A percentile compares a stretch with the other conserved stretches of the same genome.
Evolutionary conservation across 2,329 filamentous ascomycete genomes (phyloP).

Genomic region (Dryadomyces quercivorus): DNA sequence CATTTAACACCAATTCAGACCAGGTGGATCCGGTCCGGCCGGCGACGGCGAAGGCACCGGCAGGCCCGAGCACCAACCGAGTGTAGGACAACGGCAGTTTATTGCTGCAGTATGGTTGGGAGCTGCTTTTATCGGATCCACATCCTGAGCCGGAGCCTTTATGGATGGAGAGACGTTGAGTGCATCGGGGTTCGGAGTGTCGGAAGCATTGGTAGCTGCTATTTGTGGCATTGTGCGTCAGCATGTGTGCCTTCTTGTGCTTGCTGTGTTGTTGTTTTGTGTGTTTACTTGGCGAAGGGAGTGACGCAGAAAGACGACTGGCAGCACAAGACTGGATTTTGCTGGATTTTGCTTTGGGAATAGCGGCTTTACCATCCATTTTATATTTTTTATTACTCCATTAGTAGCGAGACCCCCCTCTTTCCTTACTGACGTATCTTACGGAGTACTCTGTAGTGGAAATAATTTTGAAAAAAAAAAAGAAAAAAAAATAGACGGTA

Average conservation of each 20-base stretch:
- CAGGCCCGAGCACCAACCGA: not conserved
- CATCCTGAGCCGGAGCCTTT: no score
- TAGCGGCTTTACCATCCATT: not conserved
- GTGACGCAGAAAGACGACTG: no score
- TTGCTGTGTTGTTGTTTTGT: not conserved
- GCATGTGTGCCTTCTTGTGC: not conserved
- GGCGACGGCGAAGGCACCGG: not conserved
- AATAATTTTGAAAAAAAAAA: no score
- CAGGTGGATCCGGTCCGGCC: not conserved
- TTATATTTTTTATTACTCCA: not conserved
- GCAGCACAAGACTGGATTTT: not conserved
- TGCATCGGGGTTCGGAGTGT: not conserved
- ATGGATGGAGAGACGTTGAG: not conserved
- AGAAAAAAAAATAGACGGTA: not conserved
- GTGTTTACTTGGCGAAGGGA: no score
- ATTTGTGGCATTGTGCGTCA: not conserved
- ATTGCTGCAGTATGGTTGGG: no score
- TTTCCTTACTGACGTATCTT: not conserved
- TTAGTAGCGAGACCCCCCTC: not conserved
- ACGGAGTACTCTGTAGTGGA: no score
- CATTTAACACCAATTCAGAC: constrained; percentile 6
- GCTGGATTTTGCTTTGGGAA: not conserved
- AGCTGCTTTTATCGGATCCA: no score
- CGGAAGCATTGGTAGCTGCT: not conserved
- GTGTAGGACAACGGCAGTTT: not conserved